phyloP scores from a whole-genome alignment of 305 asterid genomes.

The Fraxinus floribunda region DNA sequence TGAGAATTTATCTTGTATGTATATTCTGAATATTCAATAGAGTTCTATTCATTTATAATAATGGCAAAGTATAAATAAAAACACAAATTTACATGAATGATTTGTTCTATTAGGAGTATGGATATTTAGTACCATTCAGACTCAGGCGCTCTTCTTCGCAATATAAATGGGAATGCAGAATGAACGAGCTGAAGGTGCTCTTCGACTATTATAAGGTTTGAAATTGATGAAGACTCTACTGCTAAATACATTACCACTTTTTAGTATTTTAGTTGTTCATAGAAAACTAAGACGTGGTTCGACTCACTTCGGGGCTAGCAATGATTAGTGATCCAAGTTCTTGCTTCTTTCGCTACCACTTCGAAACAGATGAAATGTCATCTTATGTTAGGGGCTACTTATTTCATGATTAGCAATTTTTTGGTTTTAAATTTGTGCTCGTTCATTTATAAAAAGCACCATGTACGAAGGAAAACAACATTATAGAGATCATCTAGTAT shows the following conservation, averaged over 20 bases:
- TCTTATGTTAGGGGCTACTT: background rate
- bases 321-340: background rate
- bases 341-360: background rate
- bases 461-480: background rate
- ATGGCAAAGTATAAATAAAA: background rate
- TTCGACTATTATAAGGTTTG: background rate
- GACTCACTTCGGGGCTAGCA: background rate
- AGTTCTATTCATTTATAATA: background rate
- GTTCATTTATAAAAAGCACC: too few species aligned
- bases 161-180: background rate
- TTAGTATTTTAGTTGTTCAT: background rate
- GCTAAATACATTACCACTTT: background rate
- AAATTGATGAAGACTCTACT: background rate
- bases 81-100: background rate
- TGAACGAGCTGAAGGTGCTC: background rate
- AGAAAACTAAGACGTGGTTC: background rate
- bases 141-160: background rate
- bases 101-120: background rate
- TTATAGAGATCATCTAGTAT: background rate
- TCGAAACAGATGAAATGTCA: too few species aligned
- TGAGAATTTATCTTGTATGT: background rate
- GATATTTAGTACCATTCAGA: background rate
- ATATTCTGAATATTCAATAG: background rate
- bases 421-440: background rate
- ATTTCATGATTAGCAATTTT: background rate